Evolutionary conservation across 306 rosid genomes (phyloP), one percentile per base, ranked within the genome.

Genomic region (Castanea crenata): DNA sequence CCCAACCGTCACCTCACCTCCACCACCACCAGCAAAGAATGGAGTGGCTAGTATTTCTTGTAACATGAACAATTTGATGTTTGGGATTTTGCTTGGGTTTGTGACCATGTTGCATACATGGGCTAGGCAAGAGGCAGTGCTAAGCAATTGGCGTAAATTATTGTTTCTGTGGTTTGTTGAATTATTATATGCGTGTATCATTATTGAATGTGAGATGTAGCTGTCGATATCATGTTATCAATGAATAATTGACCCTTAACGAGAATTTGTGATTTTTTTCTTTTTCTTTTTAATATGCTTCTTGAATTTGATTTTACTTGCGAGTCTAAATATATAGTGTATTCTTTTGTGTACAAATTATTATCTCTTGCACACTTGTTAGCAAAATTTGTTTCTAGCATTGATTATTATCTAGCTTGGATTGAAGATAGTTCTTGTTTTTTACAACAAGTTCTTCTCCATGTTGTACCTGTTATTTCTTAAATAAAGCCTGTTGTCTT

Each of bases 121-220:
- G 71, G 84, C 87, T 86, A 89, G 97, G 94, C 85, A 67, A 89
- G 92, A 88, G 93, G 84, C 92, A 93, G 90, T 91, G 94, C 96
- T 35, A 46, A 51, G 3, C 2, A n/a, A 0, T 35, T 38, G 23
- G 7, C 63, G 5, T 14, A 6, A 23, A 38, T 8, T 38, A 38
- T 8, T 23, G 29, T 69, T 77, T 67, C 41, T 78, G 27, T 79
- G 32, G 12, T 65, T 74, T 81, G 31, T 67, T 86, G 49, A 25
- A n/a, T 82, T 87, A 61, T 62, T 71, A 54, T 75, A 81, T 27
- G 62, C 14, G 70, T 63, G 69, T 2, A 31, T 75, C 64, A 13
- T 4, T 59, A 55, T 21, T 70, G 69, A 57, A 14, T 38, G 77
- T 23, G 10, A 31, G 76, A 54, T 73, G 77, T 70, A 32, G 72